Base-by-base conservation (phyloP, 164 flowering plant genomes). In the Warburgia ugandensis region DNA sequence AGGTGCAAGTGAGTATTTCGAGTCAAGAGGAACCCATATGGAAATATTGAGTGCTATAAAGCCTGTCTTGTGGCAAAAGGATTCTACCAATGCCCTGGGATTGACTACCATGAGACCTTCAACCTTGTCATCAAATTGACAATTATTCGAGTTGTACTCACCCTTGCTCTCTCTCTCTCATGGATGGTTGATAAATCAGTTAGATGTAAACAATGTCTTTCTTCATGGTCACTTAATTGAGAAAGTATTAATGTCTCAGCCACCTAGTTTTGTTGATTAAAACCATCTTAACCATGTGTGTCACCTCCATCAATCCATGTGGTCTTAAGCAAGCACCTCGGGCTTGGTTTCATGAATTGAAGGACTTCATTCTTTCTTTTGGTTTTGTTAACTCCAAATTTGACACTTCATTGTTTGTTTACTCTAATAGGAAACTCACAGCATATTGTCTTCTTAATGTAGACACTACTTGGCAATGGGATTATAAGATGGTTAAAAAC, bases 181-280 rank as follows among this genome's bases (percentile, higher is more conserved):
- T 5, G 20, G 12, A n/a, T 17, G 45, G 45, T 12, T 11, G 3
- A 25, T 36, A 11, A 20, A 25, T 6, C 35, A 4, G 40, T 8
- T 27, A 16, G 29, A 35, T 14, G 14, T 13, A 22, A 1, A 26
- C 0, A 52, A 45, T 45, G 48, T 32, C 22, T 45, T 45, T 12
- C n/a, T 23, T 17, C 48, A 45, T 26, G 48, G 30, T 3, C 29
- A 6, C 2, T 5, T 45, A 3, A 11, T 11, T 4, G 48, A 45
- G 17, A 30, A 22, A 22, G 29, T 45, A 11, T 45, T 23, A 23
- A 22, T 45, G 29, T 4, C 8, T 13, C 48, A 45, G 29, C 48
- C 48, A 9, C 48, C 48, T 8, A 30, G 48, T 6, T 23, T 23
- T 45, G 48, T 45, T 25, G 30, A 45, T 25, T 14, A 29, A 23